phyloP scores from a whole-genome alignment of 75 land plant species.

The Pseudotsuga menziesii region DNA sequence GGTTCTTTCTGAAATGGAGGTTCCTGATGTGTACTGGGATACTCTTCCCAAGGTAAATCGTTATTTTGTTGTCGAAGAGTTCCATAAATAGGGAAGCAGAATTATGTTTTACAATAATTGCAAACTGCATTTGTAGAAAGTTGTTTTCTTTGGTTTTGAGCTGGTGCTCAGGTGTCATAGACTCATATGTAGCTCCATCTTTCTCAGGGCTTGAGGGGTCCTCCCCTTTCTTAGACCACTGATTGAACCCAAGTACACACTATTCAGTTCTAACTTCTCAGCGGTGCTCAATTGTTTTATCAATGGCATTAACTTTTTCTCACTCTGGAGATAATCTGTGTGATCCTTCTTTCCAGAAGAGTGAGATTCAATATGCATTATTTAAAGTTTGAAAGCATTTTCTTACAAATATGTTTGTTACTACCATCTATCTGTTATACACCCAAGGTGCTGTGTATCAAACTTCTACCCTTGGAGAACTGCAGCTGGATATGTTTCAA shows the following conservation, averaged over 20 bases:
- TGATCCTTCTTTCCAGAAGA: not conserved
- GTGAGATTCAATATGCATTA: not conserved
- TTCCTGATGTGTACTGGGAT: constrained; percentile 62
- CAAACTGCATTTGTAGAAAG: no score
- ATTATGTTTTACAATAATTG: not conserved
- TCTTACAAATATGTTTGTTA: not conserved
- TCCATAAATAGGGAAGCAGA: not conserved
- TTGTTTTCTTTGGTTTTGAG: not conserved
- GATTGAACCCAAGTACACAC: not conserved
- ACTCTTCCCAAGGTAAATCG: constrained; percentile 75
- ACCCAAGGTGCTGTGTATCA: not conserved
- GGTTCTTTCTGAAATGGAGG: constrained; percentile 71
- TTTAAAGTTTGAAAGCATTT: not conserved
- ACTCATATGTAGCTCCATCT: not conserved
- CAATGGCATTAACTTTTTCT: not conserved
- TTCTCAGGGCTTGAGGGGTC: not conserved
- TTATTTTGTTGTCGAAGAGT: not conserved
- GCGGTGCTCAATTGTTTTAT: not conserved
- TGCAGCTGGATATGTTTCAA: not conserved
- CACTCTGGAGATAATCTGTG: not conserved
- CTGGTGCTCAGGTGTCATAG: not conserved
- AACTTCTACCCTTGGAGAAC: not conserved
- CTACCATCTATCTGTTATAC: not conserved
- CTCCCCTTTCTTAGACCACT: not conserved
- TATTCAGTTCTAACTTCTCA: not conserved